phyloP scores from a whole-genome alignment of 2,329 filamentous ascomycete genomes.

The Aspergillus sclerotialis region DNA sequence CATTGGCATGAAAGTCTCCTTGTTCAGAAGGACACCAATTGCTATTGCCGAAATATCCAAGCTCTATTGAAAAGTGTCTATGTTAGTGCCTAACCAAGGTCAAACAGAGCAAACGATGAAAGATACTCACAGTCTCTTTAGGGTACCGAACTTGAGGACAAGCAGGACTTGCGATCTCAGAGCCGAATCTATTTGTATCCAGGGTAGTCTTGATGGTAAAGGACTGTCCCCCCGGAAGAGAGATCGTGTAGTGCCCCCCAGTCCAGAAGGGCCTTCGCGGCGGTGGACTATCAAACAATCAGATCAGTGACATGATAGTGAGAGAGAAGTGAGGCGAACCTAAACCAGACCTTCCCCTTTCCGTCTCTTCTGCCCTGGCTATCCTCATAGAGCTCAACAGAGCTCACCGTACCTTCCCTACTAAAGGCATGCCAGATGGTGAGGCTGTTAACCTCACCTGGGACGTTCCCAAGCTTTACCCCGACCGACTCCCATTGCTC shows the following conservation, averaged over 20 bases:
- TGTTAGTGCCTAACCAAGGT: neutral
- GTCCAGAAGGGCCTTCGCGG: slow-evolving; percentile 48
- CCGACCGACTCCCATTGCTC: slow-evolving; percentile 32
- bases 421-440: slow-evolving; percentile 48
- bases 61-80: slow-evolving; percentile 21
- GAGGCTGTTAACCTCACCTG: slow-evolving; percentile 26
- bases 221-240: slow-evolving; percentile 17
- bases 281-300: slow-evolving; percentile 37
- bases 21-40: slow-evolving; percentile 55
- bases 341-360: slow-evolving; percentile 49
- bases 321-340: slow-evolving; percentile 17
- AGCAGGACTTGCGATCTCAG: slow-evolving; percentile 28
- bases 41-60: slow-evolving; percentile 45
- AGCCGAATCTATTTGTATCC: slow-evolving; percentile 13
- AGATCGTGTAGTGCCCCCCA: slow-evolving; percentile 17
- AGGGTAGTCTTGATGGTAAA: slow-evolving; percentile 16
- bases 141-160: slow-evolving; percentile 26
- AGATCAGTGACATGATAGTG: slow-evolving; percentile 1
- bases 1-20: slow-evolving; percentile 54
- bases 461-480: slow-evolving; percentile 29
- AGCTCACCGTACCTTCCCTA: slow-evolving; percentile 46
- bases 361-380: slow-evolving; percentile 32
- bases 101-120: too few species aligned
- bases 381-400: slow-evolving; percentile 51
- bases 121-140: slow-evolving; percentile 27